Evolutionary conservation across 2,329 filamentous ascomycete species (phyloP).

Genomic region (Talaromyces sp.): DNA sequence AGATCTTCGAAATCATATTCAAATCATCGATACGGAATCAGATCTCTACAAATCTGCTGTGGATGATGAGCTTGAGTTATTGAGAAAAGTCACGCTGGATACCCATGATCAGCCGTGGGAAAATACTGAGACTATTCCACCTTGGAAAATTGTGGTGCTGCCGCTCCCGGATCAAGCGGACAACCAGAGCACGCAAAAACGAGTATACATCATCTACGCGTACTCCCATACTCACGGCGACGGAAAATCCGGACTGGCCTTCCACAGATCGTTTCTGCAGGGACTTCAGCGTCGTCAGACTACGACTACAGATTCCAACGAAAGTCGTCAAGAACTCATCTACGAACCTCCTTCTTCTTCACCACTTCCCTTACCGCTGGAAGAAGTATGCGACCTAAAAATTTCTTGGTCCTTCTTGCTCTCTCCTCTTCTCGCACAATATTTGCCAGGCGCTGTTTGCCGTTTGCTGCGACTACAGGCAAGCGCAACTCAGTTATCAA

Average conservation of each 20-base stretch:
- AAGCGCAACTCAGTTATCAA: constrained; percentile 20
- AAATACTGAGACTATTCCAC: constrained; percentile 26
- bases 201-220: constrained; percentile 36
- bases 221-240: constrained; percentile 45
- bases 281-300: constrained; percentile 18
- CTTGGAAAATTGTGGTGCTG: constrained; percentile 42
- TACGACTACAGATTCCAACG: too few relatives aligned
- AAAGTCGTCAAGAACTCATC: background rate
- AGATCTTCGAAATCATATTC: constrained; percentile 39
- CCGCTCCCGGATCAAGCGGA: constrained; percentile 20
- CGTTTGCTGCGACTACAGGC: constrained; percentile 30
- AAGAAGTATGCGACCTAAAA: constrained; percentile 34
- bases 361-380: constrained; percentile 34
- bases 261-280: constrained; percentile 40
- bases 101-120: constrained; percentile 33
- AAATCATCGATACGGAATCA: constrained; percentile 18
- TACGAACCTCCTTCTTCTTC: constrained; percentile 10
- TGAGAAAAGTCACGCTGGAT: constrained; percentile 21
- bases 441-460: constrained; percentile 34
- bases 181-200: constrained; percentile 8
- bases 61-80: constrained; percentile 9
- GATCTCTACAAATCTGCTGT: background rate
- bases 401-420: constrained; percentile 46
- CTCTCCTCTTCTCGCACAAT: constrained; percentile 32
- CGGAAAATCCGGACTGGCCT: constrained; percentile 39